Base-by-base conservation (phyloP, 345 rosid species). In the Gossypium bickii region DNA sequence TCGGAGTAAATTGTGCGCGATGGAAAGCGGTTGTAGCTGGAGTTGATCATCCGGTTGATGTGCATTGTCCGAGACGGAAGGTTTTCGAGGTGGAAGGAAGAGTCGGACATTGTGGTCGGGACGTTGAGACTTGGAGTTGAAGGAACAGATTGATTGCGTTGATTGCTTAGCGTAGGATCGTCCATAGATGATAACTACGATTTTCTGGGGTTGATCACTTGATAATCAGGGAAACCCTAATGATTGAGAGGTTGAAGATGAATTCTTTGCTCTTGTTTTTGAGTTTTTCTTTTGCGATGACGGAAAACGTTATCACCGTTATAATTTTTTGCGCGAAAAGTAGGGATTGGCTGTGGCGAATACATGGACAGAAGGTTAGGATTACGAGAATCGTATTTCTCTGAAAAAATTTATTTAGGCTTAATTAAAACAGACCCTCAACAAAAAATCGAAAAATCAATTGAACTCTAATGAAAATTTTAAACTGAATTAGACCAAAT, bases 1-100 rank as follows among this genome's bases (percentile, higher is more conserved):
- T 93, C 98, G 65, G 97, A 96, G 87, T 83, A 92, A 43, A 96
- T 93, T 2, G 93, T 81, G 47, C 89, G 84, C 12, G 97, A 96
- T 12, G 98, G 98, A 4, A 93, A 88, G 5, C 77, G 84, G 47
- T 83, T 80, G 63, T 87, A 90, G 74, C 80, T 83, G 49, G 89
- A 84, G 75, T 96, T 94, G 63, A 96, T 85, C 80, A 96, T 61
- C 43, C 92, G 94, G 80, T 77, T 84, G 72, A 93, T 86, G 76
- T 86, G 97, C 20, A 74, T 57, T 56, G 52, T 55, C 55, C 65
- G 79, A 45, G 87, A 78, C n/a, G 86, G 80, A 12, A 82, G 52
- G 49, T 75, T 64, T 62, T 84, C 89, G 12, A 82, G 78, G 73
- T 88, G 69, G 62, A 86, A 78, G 58, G 86, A 76, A 34, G 84